Base-by-base conservation (phyloP, 2,329 filamentous ascomycete species). In the Dactylonectria macrodidyma region DNA sequence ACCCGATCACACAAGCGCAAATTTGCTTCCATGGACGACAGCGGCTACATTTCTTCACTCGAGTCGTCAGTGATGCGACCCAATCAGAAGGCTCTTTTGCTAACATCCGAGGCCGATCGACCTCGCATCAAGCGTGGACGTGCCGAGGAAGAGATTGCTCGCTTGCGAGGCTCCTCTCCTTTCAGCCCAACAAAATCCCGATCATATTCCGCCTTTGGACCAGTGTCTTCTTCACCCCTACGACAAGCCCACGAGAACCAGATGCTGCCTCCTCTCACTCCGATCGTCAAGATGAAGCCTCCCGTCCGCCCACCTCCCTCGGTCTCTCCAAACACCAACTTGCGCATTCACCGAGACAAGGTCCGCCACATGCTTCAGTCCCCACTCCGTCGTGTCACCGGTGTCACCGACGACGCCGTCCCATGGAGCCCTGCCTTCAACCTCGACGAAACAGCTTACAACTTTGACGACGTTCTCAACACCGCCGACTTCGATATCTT, bases 21-120 rank as follows among this genome's bases (percentile, higher is more conserved):
- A 80, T 90, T 93, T 75, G 89, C 89, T 34, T 92, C 92, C 12
- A 92, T 97, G 85, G 94, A 89, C 76, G 96, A 99, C 81, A 98
- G 95, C 78, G 96, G 96, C 47, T 99, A 98, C 81, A 97, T 97
- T 79, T 98, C 96, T 1, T 98, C 95, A 0, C 87, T 98, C 19
- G 95, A 98, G 75, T 98, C 96, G 3, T 98, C 96, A 0, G 94
- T 88, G 14, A 88, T 94, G 79, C 90, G 95, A 66, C 91, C 92
- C 55, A 90, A 91, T 70, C 88, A 89, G 71, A 85, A 89, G 67
- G 84, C 84, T 16, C 86, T 89, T 64, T 85, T 93, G 19, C 86
- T 94, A 50, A 94, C 92, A 4, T 95, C 94, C 0, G 95, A 97
- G 76, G 88, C 91, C 59, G 93, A 95, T 73, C 91, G 91, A n/a